Evolutionary conservation across 2,329 filamentous ascomycete species (phyloP), one percentile per base, ranked within the genome.

Genomic region (Diplodia seriata): DNA sequence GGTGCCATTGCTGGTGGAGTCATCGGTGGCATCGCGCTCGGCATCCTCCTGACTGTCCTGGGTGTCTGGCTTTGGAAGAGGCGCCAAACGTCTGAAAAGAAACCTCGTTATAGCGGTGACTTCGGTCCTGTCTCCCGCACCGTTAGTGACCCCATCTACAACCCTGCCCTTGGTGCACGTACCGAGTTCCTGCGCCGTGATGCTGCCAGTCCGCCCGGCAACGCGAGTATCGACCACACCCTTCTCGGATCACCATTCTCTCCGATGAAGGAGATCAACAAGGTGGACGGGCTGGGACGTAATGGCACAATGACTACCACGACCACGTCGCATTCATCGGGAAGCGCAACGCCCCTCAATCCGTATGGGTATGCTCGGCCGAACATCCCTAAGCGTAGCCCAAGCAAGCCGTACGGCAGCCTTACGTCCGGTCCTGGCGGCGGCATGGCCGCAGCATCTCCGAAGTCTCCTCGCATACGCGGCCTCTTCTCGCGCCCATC

Each of bases 101-200:
- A 75, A 53, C 69, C 74, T 57, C 74, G 77, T 43, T 79, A 76
- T 69, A 78, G 75, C 2, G 76, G 76, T 11, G 78, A 80, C 71
- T 79, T 79, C 50, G 77, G 76, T 1, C 76, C 77, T 49, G 76
- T 79, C 18, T 71, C 76, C 4, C 74, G 77, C 14, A 74, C 75
- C 49, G 78, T 79, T 71, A 78, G 75, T 69, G 77, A 79, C 50
- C 77, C 77, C 23, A 79, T 79, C 70, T 79, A 77, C 71, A 75
- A 79, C 66, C 76, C 77, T 1, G 69, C 71, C n/a, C 72, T 76
- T 64, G 74, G 76, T 20, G 72, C 75, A 14, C 73, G 78, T 4
- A 76, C 76, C 43, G 77, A 80, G 69, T 78, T 80, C 70, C 76
- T 79, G 43, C 72, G 77, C 14, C 74, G 74, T 14, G 73, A 74